Evolutionary conservation across 1,284 basidiomycete genomes (phyloP), one percentile per base, ranked within the genome.

Genomic region (Ustilago bromivora): DNA sequence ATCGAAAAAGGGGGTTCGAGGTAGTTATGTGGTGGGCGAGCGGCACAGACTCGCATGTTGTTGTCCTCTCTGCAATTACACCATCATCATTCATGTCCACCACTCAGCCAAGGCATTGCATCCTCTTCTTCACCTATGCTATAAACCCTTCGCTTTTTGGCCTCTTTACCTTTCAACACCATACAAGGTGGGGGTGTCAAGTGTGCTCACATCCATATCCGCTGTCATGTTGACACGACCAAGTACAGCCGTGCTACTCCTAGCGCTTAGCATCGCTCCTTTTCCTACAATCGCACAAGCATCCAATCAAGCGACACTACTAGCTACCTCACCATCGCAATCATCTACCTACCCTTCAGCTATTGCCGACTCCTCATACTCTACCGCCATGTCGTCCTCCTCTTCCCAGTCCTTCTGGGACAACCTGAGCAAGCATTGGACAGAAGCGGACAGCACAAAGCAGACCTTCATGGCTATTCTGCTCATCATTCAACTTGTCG

Each of bases 381-480:
- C 59, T 12, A 11, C 12, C 46, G 40, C 54, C 36, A 66, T 71
- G 69, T 36, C 65, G 13, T 52, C 71, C 15, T 32, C 41, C 28
- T 55, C 35, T 3, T 56, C 61, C 15, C 31, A 36, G 32, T 76
- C 74, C 5, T 72, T 76, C 47, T 69, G 61, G 60, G 67, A 71
- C 55, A 70, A 62, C 17, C 35, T 77, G 15, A 47, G 49, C 53
- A 46, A 64, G 36, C 75, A 77, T 28, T 77, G 75, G 75, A 70
- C 53, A 19, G 60, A 77, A 55, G 75, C 71, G 12, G 71, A 73
- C 47, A 65, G 71, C 52, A 73, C 66, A 31, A 77, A 77, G 59
- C 75, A 77, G 55, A 77, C 75, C 13, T 70, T 77, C 31, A 77
- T 77, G 75, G 75, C 75, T 41, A 49, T 77, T 52, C 59, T 77